Percentiles rank a stretch among this genome's conserved stretches.
phyloP scores from a whole-genome alignment of 352 stramenopile genomes.

The Halophytophthora batemanensis region DNA sequence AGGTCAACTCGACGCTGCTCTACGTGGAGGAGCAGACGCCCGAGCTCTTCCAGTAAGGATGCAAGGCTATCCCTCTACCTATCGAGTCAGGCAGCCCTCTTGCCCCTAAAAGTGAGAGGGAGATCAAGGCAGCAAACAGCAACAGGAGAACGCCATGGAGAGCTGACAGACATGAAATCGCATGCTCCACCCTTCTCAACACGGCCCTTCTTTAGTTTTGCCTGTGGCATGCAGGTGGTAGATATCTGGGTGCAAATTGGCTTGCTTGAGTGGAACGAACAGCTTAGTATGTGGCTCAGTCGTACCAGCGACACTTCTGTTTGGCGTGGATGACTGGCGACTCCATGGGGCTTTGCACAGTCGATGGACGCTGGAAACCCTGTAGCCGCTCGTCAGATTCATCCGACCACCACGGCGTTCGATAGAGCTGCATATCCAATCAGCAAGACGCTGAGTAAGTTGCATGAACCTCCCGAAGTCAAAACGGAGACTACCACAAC shows the following conservation, averaged over 20 bases:
- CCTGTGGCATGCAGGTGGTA: background rate
- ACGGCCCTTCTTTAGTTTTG: background rate
- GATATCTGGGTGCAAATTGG: background rate
- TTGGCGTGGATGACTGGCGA: slow-evolving; percentile 30
- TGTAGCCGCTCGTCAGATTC: slow-evolving; percentile 28
- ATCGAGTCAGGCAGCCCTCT: slow-evolving; percentile 3
- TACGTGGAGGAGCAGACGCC: slow-evolving; percentile 87
- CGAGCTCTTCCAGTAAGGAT: slow-evolving; percentile 77
- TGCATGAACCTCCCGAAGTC: background rate
- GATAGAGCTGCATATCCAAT: slow-evolving; percentile 19
- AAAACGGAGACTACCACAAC: background rate
- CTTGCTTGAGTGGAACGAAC: background rate
- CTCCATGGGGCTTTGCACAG: slow-evolving; percentile 9
- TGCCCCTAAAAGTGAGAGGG: slow-evolving; percentile 9
- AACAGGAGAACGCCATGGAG: background rate
- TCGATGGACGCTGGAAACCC: slow-evolving; percentile 17
- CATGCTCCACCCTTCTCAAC: background rate
- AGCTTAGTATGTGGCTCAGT: slow-evolving; percentile 14
- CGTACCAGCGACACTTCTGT: slow-evolving; percentile 50
- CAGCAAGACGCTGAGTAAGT: background rate
- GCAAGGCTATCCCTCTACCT: slow-evolving; percentile 4
- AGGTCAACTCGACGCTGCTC: slow-evolving; percentile 80
- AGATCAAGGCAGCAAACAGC: slow-evolving; percentile 7
- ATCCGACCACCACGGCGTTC: slow-evolving; percentile 42
- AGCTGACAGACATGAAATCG: background rate